These are phyloP conservation scores for Zopfia rhizophila DNA, from an alignment of 2,329 filamentous ascomycete genomes.

Conservation along the genomic window DNA sequence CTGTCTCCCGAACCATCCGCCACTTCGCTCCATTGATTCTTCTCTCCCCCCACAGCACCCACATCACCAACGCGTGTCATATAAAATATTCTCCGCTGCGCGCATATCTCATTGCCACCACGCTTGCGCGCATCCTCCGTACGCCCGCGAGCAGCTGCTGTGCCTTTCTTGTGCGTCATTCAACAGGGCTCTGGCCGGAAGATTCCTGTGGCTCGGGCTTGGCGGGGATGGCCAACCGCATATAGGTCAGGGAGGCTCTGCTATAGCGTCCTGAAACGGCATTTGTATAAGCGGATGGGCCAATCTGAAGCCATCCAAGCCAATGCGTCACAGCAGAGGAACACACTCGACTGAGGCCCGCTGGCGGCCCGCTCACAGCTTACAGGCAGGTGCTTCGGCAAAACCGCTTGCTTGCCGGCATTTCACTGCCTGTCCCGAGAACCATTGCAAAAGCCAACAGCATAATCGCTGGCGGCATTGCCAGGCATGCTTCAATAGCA, in stretches of 20 bases:
- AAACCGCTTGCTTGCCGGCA: constrained; percentile 47
- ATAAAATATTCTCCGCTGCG: constrained; percentile 29
- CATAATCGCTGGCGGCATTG: constrained; percentile 37
- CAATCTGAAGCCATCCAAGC: constrained; percentile 50
- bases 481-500: constrained; percentile 40
- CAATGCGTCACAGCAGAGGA: constrained; percentile 45
- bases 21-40: constrained; percentile 13
- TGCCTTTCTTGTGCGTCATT: constrained; percentile 43
- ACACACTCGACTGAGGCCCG: constrained; percentile 36
- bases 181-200: constrained; percentile 32
- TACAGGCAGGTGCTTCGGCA: constrained; percentile 51
- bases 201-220: constrained; percentile 48
- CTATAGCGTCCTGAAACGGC: constrained; percentile 52
- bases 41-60: constrained; percentile 15
- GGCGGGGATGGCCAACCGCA: constrained; percentile 48
- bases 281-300: constrained; percentile 48
- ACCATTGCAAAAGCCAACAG: constrained; percentile 32
- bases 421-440: constrained; percentile 42
- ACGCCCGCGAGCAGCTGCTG: constrained; percentile 36
- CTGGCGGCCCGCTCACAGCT: constrained; percentile 39
- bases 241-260: constrained; percentile 48
- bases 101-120: constrained; percentile 28
- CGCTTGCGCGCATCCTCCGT: constrained; percentile 31
- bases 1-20: constrained; percentile 22
- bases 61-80: constrained; percentile 22